Percentiles rank a stretch among this genome's conserved stretches.
These are phyloP conservation scores for Trichomonascus vanleenenianus DNA, from an alignment of 805 yeast genomes.

Conservation along the genomic window DNA sequence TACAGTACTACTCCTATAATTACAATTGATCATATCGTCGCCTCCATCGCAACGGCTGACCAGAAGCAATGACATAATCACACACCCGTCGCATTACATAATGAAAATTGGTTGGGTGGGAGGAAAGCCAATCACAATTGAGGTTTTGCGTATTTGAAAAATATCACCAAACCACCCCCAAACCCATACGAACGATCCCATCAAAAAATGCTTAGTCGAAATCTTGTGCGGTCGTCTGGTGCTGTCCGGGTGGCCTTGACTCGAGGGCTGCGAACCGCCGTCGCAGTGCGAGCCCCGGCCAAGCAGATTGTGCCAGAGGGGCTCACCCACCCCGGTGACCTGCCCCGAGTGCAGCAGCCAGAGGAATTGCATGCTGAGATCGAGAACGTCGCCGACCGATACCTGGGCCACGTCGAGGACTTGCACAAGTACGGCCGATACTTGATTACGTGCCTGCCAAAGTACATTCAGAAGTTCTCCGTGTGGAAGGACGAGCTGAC, in stretches of 20 bases:
- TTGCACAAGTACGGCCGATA: conserved; percentile 77
- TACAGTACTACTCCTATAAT: no score
- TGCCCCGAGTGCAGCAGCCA: conserved; percentile 2
- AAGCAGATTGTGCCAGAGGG: conserved; percentile 4
- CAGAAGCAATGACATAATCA: no score
- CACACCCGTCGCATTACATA: no score
- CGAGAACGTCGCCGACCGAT: conserved; percentile 72
- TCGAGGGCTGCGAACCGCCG: neutral
- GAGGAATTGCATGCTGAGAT: conserved; percentile 25
- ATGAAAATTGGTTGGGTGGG: no score
- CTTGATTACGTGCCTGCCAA: conserved; percentile 70
- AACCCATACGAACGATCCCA: neutral
- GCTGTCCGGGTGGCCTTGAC: neutral
- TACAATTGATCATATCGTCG: no score
- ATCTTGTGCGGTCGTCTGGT: neutral
- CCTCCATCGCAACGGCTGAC: no score
- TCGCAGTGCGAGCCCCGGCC: neutral
- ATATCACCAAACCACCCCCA: neutral
- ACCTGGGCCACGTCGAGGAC: conserved; percentile 56
- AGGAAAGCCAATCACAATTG: neutral
- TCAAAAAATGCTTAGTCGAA: neutral
- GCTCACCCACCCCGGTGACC: conserved; percentile 1
- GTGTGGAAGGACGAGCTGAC: conserved; percentile 90
- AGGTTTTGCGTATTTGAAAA: neutral
- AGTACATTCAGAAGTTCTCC: conserved; percentile 71